Conservation (phyloP, 352 stramenopile species). For the Pythium grandisporangium region DNA sequence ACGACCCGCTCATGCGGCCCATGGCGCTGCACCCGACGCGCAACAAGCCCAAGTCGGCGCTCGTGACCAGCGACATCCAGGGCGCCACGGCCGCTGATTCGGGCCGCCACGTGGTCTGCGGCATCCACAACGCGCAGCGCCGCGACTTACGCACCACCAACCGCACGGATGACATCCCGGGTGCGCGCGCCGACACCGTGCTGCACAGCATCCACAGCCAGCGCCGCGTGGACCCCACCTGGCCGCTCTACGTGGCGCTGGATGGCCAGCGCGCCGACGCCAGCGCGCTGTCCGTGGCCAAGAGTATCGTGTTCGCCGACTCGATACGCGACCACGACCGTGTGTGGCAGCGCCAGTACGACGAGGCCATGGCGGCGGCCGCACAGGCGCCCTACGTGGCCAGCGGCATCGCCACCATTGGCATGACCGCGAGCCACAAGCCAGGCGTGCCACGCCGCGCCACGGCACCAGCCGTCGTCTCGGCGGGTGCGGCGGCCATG, state of each 20-base stretch:
- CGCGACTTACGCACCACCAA: slow-evolving; percentile 53
- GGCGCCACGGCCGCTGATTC: slow-evolving; percentile 42
- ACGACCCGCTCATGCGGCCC: slow-evolving; percentile 42
- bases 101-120: slow-evolving; percentile 38
- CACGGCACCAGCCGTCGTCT: slow-evolving; percentile 9
- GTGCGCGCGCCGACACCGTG: slow-evolving; percentile 52
- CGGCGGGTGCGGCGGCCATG: neutral
- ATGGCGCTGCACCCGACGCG: slow-evolving; percentile 30
- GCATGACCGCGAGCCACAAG: slow-evolving; percentile 15
- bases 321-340: slow-evolving; percentile 40
- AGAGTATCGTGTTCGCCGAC: slow-evolving; percentile 59
- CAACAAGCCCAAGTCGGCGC: slow-evolving; percentile 39
- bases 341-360: slow-evolving; percentile 15
- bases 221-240: slow-evolving; percentile 56
- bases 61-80: slow-evolving; percentile 56
- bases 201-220: slow-evolving; percentile 60
- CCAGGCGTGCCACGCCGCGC: slow-evolving; percentile 15
- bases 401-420: slow-evolving; percentile 48
- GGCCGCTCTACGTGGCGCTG: slow-evolving; percentile 44
- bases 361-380: too few relatives aligned
- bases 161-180: slow-evolving; percentile 46
- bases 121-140: slow-evolving; percentile 48
- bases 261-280: slow-evolving; percentile 51
- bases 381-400: slow-evolving; percentile 33
- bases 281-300: slow-evolving; percentile 54